Percentiles rank a stretch among this genome's conserved stretches.
Conservation (phyloP, 2,329 filamentous ascomycete genomes). For the Grosmannia clavigera region DNA sequence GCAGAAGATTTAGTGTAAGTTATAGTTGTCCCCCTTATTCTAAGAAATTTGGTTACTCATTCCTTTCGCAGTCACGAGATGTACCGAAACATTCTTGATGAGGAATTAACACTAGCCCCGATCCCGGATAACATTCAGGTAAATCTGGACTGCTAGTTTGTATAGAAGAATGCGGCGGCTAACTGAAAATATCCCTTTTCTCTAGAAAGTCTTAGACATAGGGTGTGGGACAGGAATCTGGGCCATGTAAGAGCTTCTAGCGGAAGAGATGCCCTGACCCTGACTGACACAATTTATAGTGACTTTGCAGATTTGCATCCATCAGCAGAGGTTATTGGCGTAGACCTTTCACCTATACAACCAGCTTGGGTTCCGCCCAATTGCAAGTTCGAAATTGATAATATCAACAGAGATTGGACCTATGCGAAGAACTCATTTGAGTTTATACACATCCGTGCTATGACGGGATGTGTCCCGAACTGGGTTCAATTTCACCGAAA, state of each 20-base stretch:
- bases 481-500: slow-evolving; percentile 37
- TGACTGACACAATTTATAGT: slow-evolving; percentile 13
- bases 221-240: slow-evolving; percentile 39
- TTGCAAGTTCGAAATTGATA: slow-evolving; percentile 50
- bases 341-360: slow-evolving; percentile 37
- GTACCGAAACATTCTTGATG: slow-evolving; percentile 25
- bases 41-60: no score
- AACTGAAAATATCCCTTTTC: background rate
- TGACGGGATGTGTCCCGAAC: slow-evolving; percentile 40
- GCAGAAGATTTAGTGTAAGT: slow-evolving; percentile 28
- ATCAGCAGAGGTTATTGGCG: slow-evolving; percentile 28
- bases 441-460: slow-evolving; percentile 42
- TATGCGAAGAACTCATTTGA: slow-evolving; percentile 38
- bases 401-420: slow-evolving; percentile 38
- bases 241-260: slow-evolving; percentile 21
- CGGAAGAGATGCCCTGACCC: background rate
- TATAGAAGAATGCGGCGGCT: background rate
- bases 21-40: no score
- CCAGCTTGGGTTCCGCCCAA: slow-evolving; percentile 42
- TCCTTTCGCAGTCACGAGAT: slow-evolving; percentile 23
- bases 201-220: slow-evolving; percentile 29
- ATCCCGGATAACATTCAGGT: slow-evolving; percentile 14
- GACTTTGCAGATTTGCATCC: slow-evolving; percentile 26
- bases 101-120: slow-evolving; percentile 28
- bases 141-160: background rate